Percentiles rank a stretch among this genome's conserved stretches.
phyloP scores from a whole-genome alignment of 2,329 filamentous ascomycete species.

The Cryoendolithus antarcticus region DNA sequence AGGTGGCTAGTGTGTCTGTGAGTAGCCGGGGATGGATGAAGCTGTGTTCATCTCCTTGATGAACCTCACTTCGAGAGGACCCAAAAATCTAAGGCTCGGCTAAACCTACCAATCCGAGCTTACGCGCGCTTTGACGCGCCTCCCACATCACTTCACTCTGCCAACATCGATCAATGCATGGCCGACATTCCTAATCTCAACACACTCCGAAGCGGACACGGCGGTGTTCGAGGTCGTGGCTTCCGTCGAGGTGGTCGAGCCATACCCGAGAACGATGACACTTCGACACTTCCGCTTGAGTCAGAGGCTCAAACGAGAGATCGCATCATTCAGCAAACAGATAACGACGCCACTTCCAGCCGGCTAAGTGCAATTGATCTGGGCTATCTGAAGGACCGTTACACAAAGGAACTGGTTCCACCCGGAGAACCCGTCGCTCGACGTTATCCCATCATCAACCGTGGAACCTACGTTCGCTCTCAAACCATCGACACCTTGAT shows the following conservation, averaged over 20 bases:
- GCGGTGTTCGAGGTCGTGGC: conserved; percentile 35
- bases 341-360: conserved; percentile 81
- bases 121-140: conserved; percentile 1
- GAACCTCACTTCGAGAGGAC: too few relatives aligned
- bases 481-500: conserved; percentile 70
- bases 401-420: conserved; percentile 56
- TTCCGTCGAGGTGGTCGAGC: conserved; percentile 28
- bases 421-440: conserved; percentile 38
- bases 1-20: too few relatives aligned
- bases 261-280: conserved; percentile 5
- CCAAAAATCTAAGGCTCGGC: too few relatives aligned
- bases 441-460: conserved; percentile 82
- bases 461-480: conserved; percentile 91
- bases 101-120: conserved; percentile 1
- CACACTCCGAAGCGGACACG: conserved; percentile 42
- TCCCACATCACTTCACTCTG: background rate
- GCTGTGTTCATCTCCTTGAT: too few relatives aligned
- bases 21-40: too few relatives aligned
- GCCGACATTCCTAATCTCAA: conserved; percentile 61
- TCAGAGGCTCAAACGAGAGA: conserved; percentile 40
- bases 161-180: conserved; percentile 9
- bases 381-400: conserved; percentile 75
- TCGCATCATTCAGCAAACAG: conserved; percentile 71
- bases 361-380: conserved; percentile 76
- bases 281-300: conserved; percentile 15